A percentile compares a stretch with the other conserved stretches of the same genome.
phyloP scores from a whole-genome alignment of 169 alveolate species.

The Cryptosporidium parvum region DNA sequence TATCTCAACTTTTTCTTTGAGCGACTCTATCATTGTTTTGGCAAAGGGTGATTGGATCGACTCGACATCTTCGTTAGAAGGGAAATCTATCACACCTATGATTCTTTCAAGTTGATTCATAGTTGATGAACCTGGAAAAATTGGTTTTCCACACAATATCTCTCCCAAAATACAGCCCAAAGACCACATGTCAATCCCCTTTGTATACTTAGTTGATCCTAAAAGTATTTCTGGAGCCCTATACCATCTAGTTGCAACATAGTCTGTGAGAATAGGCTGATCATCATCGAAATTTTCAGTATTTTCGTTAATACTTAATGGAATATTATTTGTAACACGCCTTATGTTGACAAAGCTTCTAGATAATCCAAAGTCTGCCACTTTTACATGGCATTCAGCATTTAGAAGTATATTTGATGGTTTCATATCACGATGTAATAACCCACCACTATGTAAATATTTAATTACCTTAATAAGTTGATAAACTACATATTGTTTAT shows the following conservation, averaged over 20 bases:
- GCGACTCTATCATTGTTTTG: conserved; percentile 87
- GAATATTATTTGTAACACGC: conserved; percentile 32
- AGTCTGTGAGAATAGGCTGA: conserved; percentile 94
- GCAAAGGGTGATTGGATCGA: conserved; percentile 91
- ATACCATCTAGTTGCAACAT: conserved; percentile 99
- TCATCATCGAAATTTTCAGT: conserved; percentile 81
- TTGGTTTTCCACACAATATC: conserved; percentile 94
- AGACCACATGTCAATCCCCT: conserved; percentile 99
- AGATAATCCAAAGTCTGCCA: conserved; percentile 98
- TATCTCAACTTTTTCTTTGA: conserved; percentile 76
- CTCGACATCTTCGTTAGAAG: conserved; percentile 91
- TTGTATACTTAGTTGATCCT: conserved; percentile 97
- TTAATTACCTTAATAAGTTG: conserved; percentile 93
- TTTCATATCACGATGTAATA: conserved; percentile 98
- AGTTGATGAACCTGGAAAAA: conserved; percentile 99
- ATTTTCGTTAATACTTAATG: conserved; percentile 66
- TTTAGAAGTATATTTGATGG: conserved; percentile 97
- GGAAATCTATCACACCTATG: conserved; percentile 94
- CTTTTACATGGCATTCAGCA: conserved; percentile 96
- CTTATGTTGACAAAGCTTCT: conserved; percentile 86
- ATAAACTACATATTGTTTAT: conserved; percentile 92
- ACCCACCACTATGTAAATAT: conserved; percentile 94
- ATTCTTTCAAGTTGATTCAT: conserved; percentile 94
- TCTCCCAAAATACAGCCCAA: conserved; percentile 99
- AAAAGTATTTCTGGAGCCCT: conserved; percentile 98